These are phyloP conservation scores for Pyracantha coccinea DNA, from an alignment of 331 rosid species.

Conservation along the genomic window DNA sequence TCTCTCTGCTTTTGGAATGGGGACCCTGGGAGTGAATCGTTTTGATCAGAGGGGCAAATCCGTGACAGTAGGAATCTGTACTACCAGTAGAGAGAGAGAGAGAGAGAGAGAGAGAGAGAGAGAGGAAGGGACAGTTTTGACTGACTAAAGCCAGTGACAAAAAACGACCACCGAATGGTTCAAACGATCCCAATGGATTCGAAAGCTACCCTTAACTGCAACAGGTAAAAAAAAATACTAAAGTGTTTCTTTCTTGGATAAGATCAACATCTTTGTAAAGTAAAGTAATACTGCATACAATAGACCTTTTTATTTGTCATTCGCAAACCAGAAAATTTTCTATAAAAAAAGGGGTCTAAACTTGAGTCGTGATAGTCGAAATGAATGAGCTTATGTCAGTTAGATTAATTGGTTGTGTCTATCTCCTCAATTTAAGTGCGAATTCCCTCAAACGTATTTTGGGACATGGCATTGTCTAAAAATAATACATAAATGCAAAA, in stretches of 20 bases:
- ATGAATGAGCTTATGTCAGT: too few species aligned
- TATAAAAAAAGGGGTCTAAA: accelerated
- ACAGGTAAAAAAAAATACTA: neutral
- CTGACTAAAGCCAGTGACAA: neutral
- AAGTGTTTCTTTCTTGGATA: neutral
- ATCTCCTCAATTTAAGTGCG: too few species aligned
- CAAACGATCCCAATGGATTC: neutral
- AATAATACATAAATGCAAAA: too few species aligned
- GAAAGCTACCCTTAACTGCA: neutral
- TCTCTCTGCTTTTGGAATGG: neutral
- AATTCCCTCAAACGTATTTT: too few species aligned
- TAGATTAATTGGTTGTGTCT: too few species aligned
- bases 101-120: neutral
- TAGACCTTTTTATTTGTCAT: too few species aligned
- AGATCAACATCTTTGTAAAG: neutral
- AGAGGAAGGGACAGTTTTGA: neutral
- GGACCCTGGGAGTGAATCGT: neutral
- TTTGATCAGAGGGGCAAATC: neutral
- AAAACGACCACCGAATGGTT: neutral
- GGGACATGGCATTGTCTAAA: too few species aligned
- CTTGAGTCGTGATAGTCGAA: too few species aligned
- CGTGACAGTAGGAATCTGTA: neutral
- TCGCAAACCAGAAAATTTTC: accelerated
- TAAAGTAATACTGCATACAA: too few species aligned
- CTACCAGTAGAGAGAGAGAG: neutral